These are phyloP conservation scores for Clavispora phyllophila DNA, from an alignment of 805 yeast species.

Conservation along the genomic window DNA sequence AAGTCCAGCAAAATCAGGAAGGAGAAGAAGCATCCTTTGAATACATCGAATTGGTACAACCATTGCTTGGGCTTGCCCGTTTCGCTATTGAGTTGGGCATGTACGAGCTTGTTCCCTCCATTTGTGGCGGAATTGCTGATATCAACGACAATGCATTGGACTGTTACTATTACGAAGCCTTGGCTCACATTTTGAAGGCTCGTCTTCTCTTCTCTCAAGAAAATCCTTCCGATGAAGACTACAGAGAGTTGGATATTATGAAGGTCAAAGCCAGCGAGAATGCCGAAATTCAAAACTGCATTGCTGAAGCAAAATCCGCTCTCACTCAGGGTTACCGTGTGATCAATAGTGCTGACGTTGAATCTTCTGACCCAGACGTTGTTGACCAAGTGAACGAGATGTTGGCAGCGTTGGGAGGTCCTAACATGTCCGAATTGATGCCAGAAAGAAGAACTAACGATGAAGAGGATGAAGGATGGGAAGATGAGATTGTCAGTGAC, in stretches of 20 bases:
- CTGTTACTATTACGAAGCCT: constrained; percentile 76
- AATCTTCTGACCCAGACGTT: constrained; percentile 57
- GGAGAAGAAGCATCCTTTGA: constrained; percentile 39
- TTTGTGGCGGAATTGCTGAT: constrained; percentile 63
- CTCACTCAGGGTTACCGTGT: constrained; percentile 44
- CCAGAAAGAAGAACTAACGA: constrained; percentile 27
- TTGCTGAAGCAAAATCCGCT: constrained; percentile 39
- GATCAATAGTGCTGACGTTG: constrained; percentile 29
- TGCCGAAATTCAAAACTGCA: constrained; percentile 23
- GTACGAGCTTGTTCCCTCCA: constrained; percentile 61
- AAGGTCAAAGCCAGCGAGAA: constrained; percentile 15
- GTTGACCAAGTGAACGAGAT: constrained; percentile 47
- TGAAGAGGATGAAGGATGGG: constrained; percentile 42
- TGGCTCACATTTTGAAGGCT: constrained; percentile 53
- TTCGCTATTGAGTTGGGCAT: constrained; percentile 73
- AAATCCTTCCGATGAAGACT: constrained; percentile 36
- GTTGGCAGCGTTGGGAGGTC: constrained; percentile 58
- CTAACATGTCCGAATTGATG: constrained; percentile 40
- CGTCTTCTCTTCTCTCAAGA: constrained; percentile 18
- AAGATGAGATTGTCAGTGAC: constrained; percentile 43
- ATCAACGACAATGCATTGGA: constrained; percentile 84
- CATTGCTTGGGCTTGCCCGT: constrained; percentile 66
- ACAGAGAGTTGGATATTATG: constrained; percentile 32
- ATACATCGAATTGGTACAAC: constrained; percentile 65
- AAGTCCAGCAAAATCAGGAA: constrained; percentile 30